Evolutionary conservation across 352 stramenopile species (phyloP).

Genomic region (Pythium aphanidermatum): DNA sequence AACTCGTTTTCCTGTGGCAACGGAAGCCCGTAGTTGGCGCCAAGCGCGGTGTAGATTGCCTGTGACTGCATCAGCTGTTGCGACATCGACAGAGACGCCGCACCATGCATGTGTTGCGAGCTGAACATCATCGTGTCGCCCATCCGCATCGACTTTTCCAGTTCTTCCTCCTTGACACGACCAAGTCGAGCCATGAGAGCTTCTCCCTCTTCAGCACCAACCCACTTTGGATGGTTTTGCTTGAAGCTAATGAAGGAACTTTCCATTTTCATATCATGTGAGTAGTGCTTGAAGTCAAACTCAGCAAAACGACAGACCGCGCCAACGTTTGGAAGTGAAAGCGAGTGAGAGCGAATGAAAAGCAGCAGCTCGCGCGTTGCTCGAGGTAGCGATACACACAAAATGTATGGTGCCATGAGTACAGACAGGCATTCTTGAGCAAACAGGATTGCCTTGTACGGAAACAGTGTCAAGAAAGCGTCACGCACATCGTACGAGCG

Average conservation of each 20-base stretch:
- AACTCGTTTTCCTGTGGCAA: conserved; percentile 75
- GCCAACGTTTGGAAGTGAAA: conserved; percentile 89
- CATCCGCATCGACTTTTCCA: conserved; percentile 84
- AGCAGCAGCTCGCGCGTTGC: conserved; percentile 89
- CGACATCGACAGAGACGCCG: conserved; percentile 68
- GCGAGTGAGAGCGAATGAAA: conserved; percentile 92
- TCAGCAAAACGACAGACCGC: conserved; percentile 93
- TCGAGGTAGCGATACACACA: conserved; percentile 92
- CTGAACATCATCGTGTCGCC: conserved; percentile 78
- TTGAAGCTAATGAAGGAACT: conserved; percentile 97
- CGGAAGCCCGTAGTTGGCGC: conserved; percentile 36
- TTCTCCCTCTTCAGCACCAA: conserved; percentile 70
- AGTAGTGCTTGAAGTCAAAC: conserved; percentile 97
- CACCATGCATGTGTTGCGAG: conserved; percentile 29
- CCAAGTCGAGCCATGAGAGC: conserved; percentile 57
- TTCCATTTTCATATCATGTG: conserved; percentile 94
- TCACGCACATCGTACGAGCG: conserved; percentile 86
- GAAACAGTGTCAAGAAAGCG: conserved; percentile 89
- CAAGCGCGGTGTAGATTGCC: conserved; percentile 74
- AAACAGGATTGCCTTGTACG: conserved; percentile 94
- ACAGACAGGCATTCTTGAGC: conserved; percentile 91
- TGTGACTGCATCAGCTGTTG: conserved; percentile 86
- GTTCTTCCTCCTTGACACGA: conserved; percentile 74
- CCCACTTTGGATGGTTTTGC: conserved; percentile 84
- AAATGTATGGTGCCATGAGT: conserved; percentile 93